Base-by-base conservation (phyloP, 371 early-diverging fungal genomes). In the Synchytrium microbalum region DNA sequence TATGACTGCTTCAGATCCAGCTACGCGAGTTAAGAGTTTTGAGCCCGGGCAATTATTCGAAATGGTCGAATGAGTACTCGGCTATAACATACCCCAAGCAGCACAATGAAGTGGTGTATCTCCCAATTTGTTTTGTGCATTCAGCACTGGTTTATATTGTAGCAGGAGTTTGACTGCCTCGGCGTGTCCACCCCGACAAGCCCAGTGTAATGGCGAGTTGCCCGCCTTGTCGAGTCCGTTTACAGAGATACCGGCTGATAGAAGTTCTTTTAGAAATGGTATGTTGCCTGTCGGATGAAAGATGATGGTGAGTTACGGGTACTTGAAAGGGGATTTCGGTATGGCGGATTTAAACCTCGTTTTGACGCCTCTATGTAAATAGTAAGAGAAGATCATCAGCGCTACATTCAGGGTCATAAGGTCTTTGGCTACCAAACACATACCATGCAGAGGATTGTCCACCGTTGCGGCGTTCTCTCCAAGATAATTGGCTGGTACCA, bases 161-260 rank as follows among this genome's bases (percentile, higher is more conserved):
- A 81, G 62, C 31, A 81, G 67, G 57, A 74, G 25, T 27, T 62
- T 46, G 10, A 75, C 78, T 32, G 76, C 64, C 2, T 79, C 76
- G 5, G 64, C 59, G 54, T 81, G 77, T 3, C 79, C 79, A 64
- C 77, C 75, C 3, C 82, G 54, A 30, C 69, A 67, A 0, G 82
- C 82, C 78, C 82, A 81, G 67, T 81, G 82, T 25, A 81, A 61
- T 2, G 82, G 77, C 1, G 75, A 64, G 61, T 81, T 79, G 10
- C 75, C 75, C 2, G 79, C 82, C 56, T 70, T 73, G 67, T 81
- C 82, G 14, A 81, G 71, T 29, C 76, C 75, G 62, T 79, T 81
- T 16, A 75, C 75, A 5, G 77, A 77, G 2, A 79, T 70, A 10
- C 82, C 82, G 3, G 78, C 76, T 19, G 26, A 46, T 19, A 81